Base-by-base conservation (phyloP, 768 basidiomycete species). In the Macrocybe gigantea region DNA sequence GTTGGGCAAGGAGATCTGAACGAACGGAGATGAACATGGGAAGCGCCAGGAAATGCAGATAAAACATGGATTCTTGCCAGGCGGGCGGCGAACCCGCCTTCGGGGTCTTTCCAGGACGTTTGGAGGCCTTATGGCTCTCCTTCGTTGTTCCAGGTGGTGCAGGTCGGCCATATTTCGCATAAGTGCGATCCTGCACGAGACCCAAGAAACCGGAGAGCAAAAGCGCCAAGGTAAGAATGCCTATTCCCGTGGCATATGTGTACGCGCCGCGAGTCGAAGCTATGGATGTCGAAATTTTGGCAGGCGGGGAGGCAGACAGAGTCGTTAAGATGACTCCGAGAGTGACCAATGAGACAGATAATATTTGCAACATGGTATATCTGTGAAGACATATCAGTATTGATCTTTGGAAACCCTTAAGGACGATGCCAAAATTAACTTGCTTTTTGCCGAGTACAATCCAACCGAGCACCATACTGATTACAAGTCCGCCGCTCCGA, bases 1-100 rank as follows among this genome's bases (percentile, higher is more conserved):
- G 60, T 54, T 85, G 84, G 0, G 59, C 47, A 6, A 56, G 38
- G 48, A 92, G 69, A 57, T 78, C 78, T 13, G 68, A 56, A 1
- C 79, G 67, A 35, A 88, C 68, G 48, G 79, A 78, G 49, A 75
- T 50, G 68, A 93, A 92, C 72, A 91, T 74, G 5, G 88, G 90
- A 9, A 93, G 72, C 9, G 83, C 79, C 45, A 92, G 77, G 57
- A 84, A 80, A 64, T 93, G 90, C 14, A 89, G 74, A 68, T 93
- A 97, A 69, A 95, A 97, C 79, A 97, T 82, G 43, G 81, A 84
- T 66, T 96, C 93, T 58, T 86, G 80, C 93, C 93, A 96, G 38
- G 78, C 45, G 5, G 52, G 46, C 29, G 44, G 38, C 10, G 54
- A 7, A 32, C 43, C n/a, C 14, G 40, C 45, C 31, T 50, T 39